These are phyloP conservation scores for Amoeboaphelidium protococcarum DNA, from an alignment of 371 early-diverging fungal genomes.

Conservation along the genomic window DNA sequence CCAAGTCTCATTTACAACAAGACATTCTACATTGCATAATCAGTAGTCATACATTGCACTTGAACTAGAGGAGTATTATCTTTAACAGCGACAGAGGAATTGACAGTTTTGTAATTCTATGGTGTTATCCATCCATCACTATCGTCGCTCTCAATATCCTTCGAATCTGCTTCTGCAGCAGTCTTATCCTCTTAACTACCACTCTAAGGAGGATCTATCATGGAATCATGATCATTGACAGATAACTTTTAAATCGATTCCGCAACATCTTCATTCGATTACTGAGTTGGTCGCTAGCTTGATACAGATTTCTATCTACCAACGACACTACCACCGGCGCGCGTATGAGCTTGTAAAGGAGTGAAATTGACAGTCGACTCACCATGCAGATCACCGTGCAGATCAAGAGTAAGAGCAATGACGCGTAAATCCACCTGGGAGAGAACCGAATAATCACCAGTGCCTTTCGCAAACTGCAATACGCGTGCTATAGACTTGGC, in stretches of 20 bases:
- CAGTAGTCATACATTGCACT: conserved; percentile 73
- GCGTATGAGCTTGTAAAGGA: neutral
- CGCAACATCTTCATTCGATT: conserved; percentile 2
- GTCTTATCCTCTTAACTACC: too few species aligned
- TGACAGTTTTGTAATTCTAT: conserved; percentile 18
- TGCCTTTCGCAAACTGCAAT: conserved; percentile 54
- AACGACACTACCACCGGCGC: neutral
- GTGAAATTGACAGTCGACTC: neutral
- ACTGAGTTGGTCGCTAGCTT: neutral
- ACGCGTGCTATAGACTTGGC: conserved; percentile 48
- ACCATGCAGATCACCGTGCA: too few species aligned
- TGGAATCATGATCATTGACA: neutral
- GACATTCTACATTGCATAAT: conserved; percentile 87
- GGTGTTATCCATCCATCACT: conserved; percentile 24
- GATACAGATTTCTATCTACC: neutral
- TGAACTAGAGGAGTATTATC: conserved; percentile 15
- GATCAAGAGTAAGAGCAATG: conserved; percentile 36
- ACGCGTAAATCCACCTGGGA: conserved; percentile 65
- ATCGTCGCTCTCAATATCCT: conserved; percentile 18
- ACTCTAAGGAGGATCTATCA: too few species aligned
- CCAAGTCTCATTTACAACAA: conserved; percentile 68
- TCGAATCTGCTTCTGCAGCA: conserved; percentile 3
- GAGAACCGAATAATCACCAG: conserved; percentile 66
- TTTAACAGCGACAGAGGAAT: conserved; percentile 4
- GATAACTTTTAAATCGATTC: neutral